A percentile compares a stretch with the other conserved stretches of the same genome.
These are phyloP conservation scores for Fusarium compactum DNA, from an alignment of 2,329 filamentous ascomycete genomes.

Conservation along the genomic window DNA sequence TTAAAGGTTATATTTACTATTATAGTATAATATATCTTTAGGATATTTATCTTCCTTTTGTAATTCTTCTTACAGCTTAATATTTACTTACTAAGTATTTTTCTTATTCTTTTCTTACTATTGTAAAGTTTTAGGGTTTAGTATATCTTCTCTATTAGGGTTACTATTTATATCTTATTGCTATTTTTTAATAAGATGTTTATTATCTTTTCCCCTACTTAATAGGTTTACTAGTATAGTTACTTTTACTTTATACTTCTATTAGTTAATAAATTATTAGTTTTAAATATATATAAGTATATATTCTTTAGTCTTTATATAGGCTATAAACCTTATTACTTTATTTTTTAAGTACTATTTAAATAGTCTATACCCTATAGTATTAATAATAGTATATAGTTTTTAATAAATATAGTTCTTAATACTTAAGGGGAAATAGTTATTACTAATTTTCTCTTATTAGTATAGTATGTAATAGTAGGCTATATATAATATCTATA, in stretches of 20 bases:
- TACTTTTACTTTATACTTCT: too few species aligned
- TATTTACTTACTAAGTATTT: too few species aligned
- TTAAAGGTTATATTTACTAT: too few species aligned
- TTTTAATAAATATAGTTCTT: not conserved
- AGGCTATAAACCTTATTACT: not conserved
- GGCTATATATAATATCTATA: not conserved
- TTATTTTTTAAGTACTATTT: too few species aligned
- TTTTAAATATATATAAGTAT: too few species aligned
- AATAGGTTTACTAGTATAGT: too few species aligned
- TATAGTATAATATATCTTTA: too few species aligned
- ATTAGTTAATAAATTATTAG: too few species aligned
- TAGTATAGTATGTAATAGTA: not conserved
- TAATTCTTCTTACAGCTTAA: accelerated
- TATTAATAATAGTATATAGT: not conserved
- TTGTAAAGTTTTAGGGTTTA: not conserved
- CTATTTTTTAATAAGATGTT: too few species aligned
- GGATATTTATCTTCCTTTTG: too few species aligned
- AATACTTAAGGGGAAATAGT: too few species aligned
- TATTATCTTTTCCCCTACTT: not conserved
- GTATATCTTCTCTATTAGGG: not conserved
- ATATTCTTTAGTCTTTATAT: not conserved
- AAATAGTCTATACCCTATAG: not conserved
- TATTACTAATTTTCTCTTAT: too few species aligned
- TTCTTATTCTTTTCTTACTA: not conserved
- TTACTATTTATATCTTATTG: not conserved